Percentiles rank a stretch among this genome's conserved stretches.
Conservation (phyloP, 2,329 filamentous ascomycete genomes). For the Balansia obtecta region DNA sequence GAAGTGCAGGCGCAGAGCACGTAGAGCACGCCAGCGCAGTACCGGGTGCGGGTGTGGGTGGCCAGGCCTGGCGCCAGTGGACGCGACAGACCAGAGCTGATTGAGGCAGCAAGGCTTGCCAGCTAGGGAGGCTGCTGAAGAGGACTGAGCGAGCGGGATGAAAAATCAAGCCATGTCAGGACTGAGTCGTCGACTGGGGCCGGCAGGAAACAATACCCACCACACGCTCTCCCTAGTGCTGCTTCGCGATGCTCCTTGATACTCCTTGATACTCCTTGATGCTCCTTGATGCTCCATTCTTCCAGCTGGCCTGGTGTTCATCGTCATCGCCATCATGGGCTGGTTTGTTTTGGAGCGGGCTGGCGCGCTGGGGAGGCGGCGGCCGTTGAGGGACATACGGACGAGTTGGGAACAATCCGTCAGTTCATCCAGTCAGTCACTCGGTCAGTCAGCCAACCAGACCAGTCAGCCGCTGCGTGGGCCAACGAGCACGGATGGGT, state of each 20-base stretch:
- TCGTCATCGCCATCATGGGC: neutral
- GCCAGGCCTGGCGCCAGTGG: neutral
- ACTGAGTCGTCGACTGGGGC: conserved; percentile 1
- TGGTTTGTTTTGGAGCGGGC: neutral
- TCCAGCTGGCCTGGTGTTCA: neutral
- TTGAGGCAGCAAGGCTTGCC: neutral
- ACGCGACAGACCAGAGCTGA: neutral
- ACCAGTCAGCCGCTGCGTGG: neutral
- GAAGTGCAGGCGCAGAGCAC: no score
- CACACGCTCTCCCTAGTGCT: neutral
- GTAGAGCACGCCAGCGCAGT: no score
- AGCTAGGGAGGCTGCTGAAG: neutral
- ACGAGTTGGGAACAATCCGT: no score
- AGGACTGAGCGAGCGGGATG: conserved; percentile 3
- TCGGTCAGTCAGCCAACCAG: neutral
- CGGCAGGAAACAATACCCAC: neutral
- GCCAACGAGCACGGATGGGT: neutral
- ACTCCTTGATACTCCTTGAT: no score
- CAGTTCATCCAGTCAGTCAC: no score
- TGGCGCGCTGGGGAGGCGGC: neutral
- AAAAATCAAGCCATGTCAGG: neutral
- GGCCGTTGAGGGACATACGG: neutral
- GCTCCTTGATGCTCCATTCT: neutral
- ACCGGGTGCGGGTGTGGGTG: no score
- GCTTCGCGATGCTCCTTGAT: neutral